Evolutionary conservation across 164 flowering plant genomes (phyloP), one percentile per base, ranked within the genome.

Genomic region (Kingdonia uniflora): DNA sequence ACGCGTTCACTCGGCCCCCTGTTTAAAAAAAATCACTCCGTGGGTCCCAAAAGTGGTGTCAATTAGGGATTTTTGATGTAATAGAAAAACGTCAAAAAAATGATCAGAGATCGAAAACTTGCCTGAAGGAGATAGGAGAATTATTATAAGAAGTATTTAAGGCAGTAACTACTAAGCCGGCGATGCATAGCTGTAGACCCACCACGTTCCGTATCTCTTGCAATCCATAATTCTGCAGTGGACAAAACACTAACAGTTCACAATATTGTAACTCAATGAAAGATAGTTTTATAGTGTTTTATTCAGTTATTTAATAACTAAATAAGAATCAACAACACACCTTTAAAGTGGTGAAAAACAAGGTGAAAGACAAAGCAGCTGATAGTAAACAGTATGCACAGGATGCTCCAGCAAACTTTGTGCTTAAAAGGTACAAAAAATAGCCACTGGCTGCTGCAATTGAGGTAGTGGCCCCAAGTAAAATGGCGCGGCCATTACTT

Each of bases 391-490:
- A 92, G 60, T 92, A 92, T 19, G 74, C 66, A 70, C 99, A 88
- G 3, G 82, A 71, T 33, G 69, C 70, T 68, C 87, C 96, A 10
- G 80, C 49, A 66, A 92, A 81, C 35, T 76, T 60, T 37, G 91
- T 76, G 73, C 72, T 77, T 43, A 92, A 63, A 51, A 85, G 71
- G 70, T 92, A 92, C 68, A 87, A 50, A 49, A 92, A 88, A 59
- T 85, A 87, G 42, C 81, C 76, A 77, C 98, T 92, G 15, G 98
- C 88, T 61, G 81, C 72, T 54, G 87, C 90, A 95, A 92, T 84
- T 41, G 96, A 68, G 25, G 96, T 82, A 40, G 87, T 74, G 62
- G 56, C 68, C 48, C 80, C 85, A 58, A 84, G 76, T 65, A 92
- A 76, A 56, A 80, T 44, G 50, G 76, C 42, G 29, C 86, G 89